These are phyloP conservation scores for Mycena filopes DNA, from an alignment of 768 basidiomycete genomes.

Conservation along the genomic window DNA sequence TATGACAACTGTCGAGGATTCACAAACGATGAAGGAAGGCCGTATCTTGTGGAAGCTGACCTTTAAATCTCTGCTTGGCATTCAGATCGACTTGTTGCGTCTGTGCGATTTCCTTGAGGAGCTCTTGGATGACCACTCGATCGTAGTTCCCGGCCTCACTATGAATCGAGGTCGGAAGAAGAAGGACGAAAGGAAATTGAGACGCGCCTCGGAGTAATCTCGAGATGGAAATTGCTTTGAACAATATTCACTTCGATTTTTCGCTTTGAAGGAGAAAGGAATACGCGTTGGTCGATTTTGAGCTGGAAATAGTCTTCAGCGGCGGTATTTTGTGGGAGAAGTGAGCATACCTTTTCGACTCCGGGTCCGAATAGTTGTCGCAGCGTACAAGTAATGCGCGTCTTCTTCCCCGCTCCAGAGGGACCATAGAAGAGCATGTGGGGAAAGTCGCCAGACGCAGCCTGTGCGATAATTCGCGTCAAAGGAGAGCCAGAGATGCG, in stretches of 20 bases:
- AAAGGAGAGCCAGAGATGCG: too few species aligned
- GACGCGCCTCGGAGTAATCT: constrained; percentile 93
- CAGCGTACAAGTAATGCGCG: constrained; percentile 90
- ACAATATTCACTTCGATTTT: constrained; percentile 98
- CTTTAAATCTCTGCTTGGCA: constrained; percentile 97
- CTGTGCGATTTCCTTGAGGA: constrained; percentile 98
- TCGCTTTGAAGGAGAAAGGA: constrained; percentile 91
- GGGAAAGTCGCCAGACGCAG: constrained; percentile 93
- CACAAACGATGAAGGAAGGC: not conserved
- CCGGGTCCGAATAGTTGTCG: constrained; percentile 91
- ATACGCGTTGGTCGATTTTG: constrained; percentile 97
- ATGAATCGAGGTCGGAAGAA: constrained; percentile 14
- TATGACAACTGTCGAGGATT: constrained; percentile 77
- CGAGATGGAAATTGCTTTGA: constrained; percentile 97
- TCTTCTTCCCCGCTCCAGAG: constrained; percentile 98
- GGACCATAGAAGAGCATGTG: constrained; percentile 99
- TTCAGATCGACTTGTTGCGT: constrained; percentile 97
- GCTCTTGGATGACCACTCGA: constrained; percentile 93
- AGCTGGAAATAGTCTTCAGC: constrained; percentile 62
- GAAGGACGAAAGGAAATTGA: not conserved
- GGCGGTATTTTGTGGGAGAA: not conserved
- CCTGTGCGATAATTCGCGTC: constrained; percentile 53
- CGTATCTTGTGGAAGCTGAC: constrained; percentile 52
- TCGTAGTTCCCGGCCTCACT: constrained; percentile 98
- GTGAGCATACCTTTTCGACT: constrained; percentile 83